Percentiles rank a stretch among this genome's conserved stretches.
These are phyloP conservation scores for Naegleria lovaniensis DNA, from an alignment of 208 protist species.

Conservation along the genomic window DNA sequence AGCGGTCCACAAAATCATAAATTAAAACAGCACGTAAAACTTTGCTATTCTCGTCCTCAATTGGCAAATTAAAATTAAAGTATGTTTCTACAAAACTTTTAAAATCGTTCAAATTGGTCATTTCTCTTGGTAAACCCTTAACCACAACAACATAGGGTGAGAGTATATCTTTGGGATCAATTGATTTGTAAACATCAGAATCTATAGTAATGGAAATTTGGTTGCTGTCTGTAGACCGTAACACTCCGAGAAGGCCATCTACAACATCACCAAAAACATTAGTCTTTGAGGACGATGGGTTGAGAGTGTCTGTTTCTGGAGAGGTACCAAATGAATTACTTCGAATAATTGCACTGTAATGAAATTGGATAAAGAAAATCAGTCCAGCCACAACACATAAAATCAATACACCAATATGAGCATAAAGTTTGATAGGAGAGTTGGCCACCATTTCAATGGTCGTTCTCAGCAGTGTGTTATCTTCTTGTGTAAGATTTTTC, in stretches of 20 bases:
- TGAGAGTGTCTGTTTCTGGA: background rate
- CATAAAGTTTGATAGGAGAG: background rate
- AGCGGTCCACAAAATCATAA: background rate
- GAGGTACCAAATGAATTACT: background rate
- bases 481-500: slow-evolving; percentile 1
- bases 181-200: background rate
- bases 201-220: background rate
- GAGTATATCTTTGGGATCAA: background rate
- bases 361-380: background rate
- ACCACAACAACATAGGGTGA: background rate
- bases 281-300: background rate
- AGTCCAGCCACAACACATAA: background rate
- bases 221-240: background rate
- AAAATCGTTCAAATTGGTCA: background rate
- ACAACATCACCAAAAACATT: background rate
- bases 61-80: background rate
- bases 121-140: background rate
- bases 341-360: background rate
- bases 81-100: background rate
- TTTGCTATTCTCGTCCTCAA: background rate
- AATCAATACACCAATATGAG: background rate
- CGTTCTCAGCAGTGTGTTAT: background rate
- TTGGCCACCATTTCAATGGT: background rate
- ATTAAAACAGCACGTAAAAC: background rate
- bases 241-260: background rate